Evolutionary conservation across 768 basidiomycete species (phyloP).

Genomic region (Termitomyces sp.): DNA sequence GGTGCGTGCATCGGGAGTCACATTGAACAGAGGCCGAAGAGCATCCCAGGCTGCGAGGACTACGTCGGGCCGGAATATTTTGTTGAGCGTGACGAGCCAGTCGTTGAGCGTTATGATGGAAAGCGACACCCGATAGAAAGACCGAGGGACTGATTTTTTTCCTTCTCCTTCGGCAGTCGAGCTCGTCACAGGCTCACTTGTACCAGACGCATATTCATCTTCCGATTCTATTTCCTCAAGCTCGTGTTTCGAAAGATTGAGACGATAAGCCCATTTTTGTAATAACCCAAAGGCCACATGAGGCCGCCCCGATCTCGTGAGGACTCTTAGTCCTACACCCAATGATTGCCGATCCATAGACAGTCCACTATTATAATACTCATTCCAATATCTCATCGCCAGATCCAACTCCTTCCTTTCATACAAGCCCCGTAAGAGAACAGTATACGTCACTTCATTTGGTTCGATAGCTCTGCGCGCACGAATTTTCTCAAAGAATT

Average conservation of each 20-base stretch:
- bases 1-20: conserved; percentile 49
- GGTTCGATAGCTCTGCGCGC: conserved; percentile 24
- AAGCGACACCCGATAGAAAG: conserved; percentile 2
- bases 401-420: conserved; percentile 31
- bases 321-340: conserved; percentile 43
- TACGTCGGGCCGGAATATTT: conserved; percentile 52
- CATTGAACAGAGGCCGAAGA: conserved; percentile 52
- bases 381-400: conserved; percentile 41
- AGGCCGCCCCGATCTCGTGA: conserved; percentile 37
- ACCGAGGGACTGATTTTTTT: background rate
- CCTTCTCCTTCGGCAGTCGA: background rate
- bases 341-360: conserved; percentile 43
- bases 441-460: conserved; percentile 45
- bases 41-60: conserved; percentile 69
- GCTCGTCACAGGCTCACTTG: background rate
- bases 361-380: conserved; percentile 28
- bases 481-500: conserved; percentile 4
- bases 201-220: background rate
- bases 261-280: conserved; percentile 7
- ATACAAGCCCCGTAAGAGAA: conserved; percentile 50
- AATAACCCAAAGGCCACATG: conserved; percentile 37
- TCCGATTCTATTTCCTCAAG: conserved; percentile 18
- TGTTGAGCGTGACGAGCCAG: conserved; percentile 45
- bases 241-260: conserved; percentile 10
- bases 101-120: conserved; percentile 26